Conservation (phyloP, 164 flowering plant genomes). For the Sedum album region DNA sequence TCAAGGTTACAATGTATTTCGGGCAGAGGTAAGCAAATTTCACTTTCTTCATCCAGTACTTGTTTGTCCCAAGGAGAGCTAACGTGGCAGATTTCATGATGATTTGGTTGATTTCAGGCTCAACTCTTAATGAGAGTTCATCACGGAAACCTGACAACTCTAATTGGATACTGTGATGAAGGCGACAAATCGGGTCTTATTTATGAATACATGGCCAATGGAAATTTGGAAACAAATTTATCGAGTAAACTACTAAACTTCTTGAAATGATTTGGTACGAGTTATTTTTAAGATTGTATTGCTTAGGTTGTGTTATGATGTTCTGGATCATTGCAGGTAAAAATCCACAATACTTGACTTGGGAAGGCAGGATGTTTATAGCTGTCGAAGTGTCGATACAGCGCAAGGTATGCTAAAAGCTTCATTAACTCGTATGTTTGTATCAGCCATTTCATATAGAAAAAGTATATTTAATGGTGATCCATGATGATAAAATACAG, state of each 20-base stretch:
- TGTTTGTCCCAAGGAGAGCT: no score
- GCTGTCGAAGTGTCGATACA: conserved; percentile 11
- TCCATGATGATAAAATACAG: conserved; percentile 11
- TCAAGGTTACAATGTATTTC: conserved; percentile 32
- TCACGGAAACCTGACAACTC: no score
- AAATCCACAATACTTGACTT: no score
- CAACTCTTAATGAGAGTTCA: conserved; percentile 13
- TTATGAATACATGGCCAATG: no score
- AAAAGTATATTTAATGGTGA: not conserved
- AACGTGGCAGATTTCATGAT: not conserved
- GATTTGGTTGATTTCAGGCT: conserved; percentile 1
- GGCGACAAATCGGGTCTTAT: no score
- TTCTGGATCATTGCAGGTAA: not conserved
- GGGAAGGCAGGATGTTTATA: conserved; percentile 9
- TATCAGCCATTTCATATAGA: not conserved
- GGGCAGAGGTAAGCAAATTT: conserved; percentile 26
- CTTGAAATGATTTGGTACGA: no score
- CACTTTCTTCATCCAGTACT: not conserved
- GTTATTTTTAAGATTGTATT: no score
- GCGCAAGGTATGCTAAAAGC: conserved; percentile 7
- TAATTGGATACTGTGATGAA: no score
- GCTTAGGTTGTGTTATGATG: not conserved
- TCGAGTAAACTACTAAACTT: no score
- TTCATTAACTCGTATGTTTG: not conserved
- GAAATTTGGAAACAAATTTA: no score